A percentile compares a stretch with the other conserved stretches of the same genome.
Conservation (phyloP, 1,139 yeast species). For the Saccharomyces pastorianus region DNA sequence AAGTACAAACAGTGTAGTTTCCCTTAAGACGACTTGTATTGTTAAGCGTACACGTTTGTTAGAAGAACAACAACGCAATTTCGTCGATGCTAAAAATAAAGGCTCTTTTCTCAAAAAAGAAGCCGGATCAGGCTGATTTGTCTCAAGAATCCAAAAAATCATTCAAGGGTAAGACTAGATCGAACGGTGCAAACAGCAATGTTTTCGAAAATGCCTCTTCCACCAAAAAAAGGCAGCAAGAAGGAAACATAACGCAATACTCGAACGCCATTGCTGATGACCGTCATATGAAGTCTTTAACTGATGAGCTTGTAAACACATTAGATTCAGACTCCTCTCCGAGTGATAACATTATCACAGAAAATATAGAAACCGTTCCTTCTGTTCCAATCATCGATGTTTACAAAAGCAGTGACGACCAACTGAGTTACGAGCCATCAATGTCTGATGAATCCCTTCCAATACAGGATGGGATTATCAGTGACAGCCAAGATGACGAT, state of each 20-base stretch:
- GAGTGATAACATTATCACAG: neutral
- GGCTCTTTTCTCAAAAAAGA: constrained; percentile 10
- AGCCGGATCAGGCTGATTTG: neutral
- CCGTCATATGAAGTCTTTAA: neutral
- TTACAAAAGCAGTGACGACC: neutral
- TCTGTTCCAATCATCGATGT: neutral
- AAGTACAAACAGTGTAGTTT: neutral
- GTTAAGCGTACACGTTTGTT: neutral
- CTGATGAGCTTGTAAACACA: neutral
- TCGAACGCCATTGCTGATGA: neutral
- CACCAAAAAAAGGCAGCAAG: neutral
- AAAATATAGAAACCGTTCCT: neutral
- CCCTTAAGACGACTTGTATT: neutral
- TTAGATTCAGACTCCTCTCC: neutral
- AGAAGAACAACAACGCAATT: neutral
- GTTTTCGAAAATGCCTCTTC: neutral
- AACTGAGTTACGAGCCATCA: neutral
- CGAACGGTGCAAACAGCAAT: neutral
- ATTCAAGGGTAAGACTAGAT: neutral
- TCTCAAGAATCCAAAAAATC: neutral
- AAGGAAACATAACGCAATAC: neutral
- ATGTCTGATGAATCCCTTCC: neutral
- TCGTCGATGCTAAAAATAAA: constrained; percentile 35
- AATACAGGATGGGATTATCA: neutral
- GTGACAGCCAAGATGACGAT: constrained; percentile 5